Percentiles rank a stretch among this genome's conserved stretches.
These are phyloP conservation scores for Ganoderma resinaceum DNA, from an alignment of 1,284 basidiomycete species.

Conservation along the genomic window DNA sequence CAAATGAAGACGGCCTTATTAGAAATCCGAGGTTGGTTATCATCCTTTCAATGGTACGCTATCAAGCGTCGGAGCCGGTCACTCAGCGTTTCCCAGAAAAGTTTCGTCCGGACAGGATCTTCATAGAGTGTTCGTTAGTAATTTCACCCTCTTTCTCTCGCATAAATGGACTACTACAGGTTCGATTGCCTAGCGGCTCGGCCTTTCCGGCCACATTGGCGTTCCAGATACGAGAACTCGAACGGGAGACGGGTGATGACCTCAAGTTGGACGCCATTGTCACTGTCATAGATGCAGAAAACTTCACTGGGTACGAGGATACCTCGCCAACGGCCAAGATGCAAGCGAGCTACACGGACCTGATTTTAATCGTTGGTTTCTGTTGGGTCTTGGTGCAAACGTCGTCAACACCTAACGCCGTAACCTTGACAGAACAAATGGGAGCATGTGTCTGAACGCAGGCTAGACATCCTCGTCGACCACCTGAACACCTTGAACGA, in stretches of 20 bases:
- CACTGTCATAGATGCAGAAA: slow-evolving; percentile 90
- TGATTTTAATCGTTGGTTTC: slow-evolving; percentile 75
- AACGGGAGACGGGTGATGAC: slow-evolving; percentile 74
- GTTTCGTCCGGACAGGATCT: slow-evolving; percentile 84
- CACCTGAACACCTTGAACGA: slow-evolving; percentile 91
- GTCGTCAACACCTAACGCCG: background rate
- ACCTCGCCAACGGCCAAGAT: slow-evolving; percentile 87
- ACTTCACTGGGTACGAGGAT: slow-evolving; percentile 91
- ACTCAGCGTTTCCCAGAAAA: slow-evolving; percentile 59
- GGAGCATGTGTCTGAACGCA: slow-evolving; percentile 80
- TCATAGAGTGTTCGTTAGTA: slow-evolving; percentile 90
- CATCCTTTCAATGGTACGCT: background rate
- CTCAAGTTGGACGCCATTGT: slow-evolving; percentile 89
- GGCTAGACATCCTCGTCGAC: slow-evolving; percentile 83
- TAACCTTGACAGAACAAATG: slow-evolving; percentile 78
- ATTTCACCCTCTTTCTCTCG: background rate
- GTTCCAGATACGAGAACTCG: slow-evolving; percentile 89
- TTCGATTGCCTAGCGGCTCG: slow-evolving; percentile 64
- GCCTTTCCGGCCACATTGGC: slow-evolving; percentile 91
- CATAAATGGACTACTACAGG: slow-evolving; percentile 14
- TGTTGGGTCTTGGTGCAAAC: background rate
- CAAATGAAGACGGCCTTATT: slow-evolving; percentile 89
- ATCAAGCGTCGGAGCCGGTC: background rate
- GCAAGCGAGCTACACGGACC: slow-evolving; percentile 93
- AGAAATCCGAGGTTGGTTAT: slow-evolving; percentile 76